Evolutionary conservation across 1,284 basidiomycete species (phyloP), one percentile per base, ranked within the genome.

Genomic region (Irpex sp.): DNA sequence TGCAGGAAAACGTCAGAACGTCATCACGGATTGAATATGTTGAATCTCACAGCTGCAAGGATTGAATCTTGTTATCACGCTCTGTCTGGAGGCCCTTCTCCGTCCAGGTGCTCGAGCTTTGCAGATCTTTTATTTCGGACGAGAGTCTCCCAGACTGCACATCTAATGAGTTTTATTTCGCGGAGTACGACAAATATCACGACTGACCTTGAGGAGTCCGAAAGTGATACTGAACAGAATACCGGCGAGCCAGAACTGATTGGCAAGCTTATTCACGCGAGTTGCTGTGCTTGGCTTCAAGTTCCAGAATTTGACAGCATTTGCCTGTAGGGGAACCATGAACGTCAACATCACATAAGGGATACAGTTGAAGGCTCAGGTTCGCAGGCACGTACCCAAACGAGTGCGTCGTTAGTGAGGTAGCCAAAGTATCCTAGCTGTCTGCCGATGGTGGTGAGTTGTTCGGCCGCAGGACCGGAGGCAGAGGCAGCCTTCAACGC

Each of bases 381-480:
- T 43, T 15, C 15, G 8, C 39, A 11, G 11, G n/a, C 33, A 73
- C 86, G 55, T 71, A 95, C 93, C 94, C 94, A 98, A 67, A 91
- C 80, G 65, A 96, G 71, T 63, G 87, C 84, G 75, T 98, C 95
- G 70, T 90, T 87, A 11, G 85, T 77, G 60, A 98, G 84, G 78
- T 94, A 99, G n/a, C 88, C 89, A 63, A 94, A 94, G 80, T 98
- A 98, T 11, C 86, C 85, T 35, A 99, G 76, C 77, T 99, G 97
- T 61, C 94, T 84, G 43, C 85, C 90, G 68, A 98, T 88, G 43
- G 92, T 89, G 0, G 91, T 85, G 62, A 94, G 79, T 67, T 92
- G 90, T 69, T 98, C 93, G n/a, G 86, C 78, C 21, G 86, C 73
- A 70, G 85, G 83, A 61, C 82, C 81, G 8, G 83, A 72, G 4